Conservation (phyloP, 2,329 filamentous ascomycete species). For the Aureobasidium sp. region DNA sequence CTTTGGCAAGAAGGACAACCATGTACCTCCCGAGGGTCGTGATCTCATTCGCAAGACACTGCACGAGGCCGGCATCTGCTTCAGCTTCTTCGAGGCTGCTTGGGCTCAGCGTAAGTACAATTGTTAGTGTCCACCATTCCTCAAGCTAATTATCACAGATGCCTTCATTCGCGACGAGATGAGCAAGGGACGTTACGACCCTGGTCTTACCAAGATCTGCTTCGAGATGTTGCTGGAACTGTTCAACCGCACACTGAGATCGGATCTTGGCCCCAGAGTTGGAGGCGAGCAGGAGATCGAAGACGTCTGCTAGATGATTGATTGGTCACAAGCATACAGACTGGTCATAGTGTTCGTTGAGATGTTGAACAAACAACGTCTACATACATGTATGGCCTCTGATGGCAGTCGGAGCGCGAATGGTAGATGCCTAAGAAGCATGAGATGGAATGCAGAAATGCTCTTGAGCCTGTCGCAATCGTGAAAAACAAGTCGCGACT, state of each 20-base stretch:
- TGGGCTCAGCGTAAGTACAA: constrained; percentile 68
- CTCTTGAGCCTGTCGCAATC: not conserved
- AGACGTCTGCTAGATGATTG: constrained; percentile 28
- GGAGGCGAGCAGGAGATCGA: constrained; percentile 39
- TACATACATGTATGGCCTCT: not conserved
- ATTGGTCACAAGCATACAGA: not conserved
- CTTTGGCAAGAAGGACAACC: constrained; percentile 84
- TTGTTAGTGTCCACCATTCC: not conserved
- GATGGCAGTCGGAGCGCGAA: not conserved
- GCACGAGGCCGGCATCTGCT: constrained; percentile 65
- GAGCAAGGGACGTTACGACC: constrained; percentile 89
- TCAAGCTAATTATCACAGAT: constrained; percentile 38
- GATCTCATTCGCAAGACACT: constrained; percentile 78
- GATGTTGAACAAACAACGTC: not conserved
- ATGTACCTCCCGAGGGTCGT: constrained; percentile 75
- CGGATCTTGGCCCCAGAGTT: constrained; percentile 66
- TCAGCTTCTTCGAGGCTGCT: constrained; percentile 83
- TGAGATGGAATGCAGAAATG: not conserved
- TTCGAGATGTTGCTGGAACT: constrained; percentile 86
- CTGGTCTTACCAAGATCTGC: constrained; percentile 76
- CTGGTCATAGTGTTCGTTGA: not conserved
- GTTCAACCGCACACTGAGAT: constrained; percentile 70
- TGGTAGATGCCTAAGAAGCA: not conserved
- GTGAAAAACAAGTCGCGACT: not conserved
- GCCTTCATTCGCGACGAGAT: constrained; percentile 91